Evolutionary conservation across 2,329 filamentous ascomycete species (phyloP).

Genomic region (Pseudogymnoascus sp.): DNA sequence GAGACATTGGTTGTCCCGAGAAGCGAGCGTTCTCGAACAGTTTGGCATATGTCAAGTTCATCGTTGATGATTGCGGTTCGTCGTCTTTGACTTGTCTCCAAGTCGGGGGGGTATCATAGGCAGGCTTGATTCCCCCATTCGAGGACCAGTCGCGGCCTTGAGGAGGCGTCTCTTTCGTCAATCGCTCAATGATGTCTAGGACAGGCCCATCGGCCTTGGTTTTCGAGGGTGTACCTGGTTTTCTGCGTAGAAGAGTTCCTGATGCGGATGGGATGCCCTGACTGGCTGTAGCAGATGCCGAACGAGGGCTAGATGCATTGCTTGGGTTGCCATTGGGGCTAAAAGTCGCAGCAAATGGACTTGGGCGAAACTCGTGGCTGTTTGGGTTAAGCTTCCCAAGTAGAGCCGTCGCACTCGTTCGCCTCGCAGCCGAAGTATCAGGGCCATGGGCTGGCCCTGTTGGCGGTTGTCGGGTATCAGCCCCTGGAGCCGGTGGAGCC

Average conservation of each 20-base stretch:
- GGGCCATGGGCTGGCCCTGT: conserved; percentile 59
- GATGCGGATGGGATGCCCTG: conserved; percentile 30
- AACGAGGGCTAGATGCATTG: conserved; percentile 63
- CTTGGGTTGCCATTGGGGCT: conserved; percentile 58
- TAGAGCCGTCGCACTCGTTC: conserved; percentile 45
- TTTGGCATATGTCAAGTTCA: conserved; percentile 62
- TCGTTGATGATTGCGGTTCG: conserved; percentile 60
- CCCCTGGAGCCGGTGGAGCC: conserved; percentile 35
- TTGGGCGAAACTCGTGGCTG: conserved; percentile 76
- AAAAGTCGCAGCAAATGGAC: conserved; percentile 71
- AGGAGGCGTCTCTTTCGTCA: conserved; percentile 46
- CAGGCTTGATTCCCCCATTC: conserved; percentile 75
- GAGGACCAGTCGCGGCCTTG: conserved; percentile 57
- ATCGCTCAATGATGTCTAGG: conserved; percentile 55
- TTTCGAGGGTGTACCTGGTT: conserved; percentile 54
- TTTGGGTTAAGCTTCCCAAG: conserved; percentile 55
- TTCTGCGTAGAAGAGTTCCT: conserved; percentile 57
- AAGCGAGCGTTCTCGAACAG: conserved; percentile 66
- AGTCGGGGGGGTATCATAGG: conserved; percentile 75
- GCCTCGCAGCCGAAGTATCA: conserved; percentile 45
- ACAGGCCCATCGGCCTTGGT: conserved; percentile 44
- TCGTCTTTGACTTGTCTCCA: conserved; percentile 70
- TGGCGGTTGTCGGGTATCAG: conserved; percentile 63
- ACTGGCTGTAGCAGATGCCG: conserved; percentile 34
- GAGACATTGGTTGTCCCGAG: conserved; percentile 50